Evolutionary conservation across 2,329 filamentous ascomycete genomes (phyloP).

Genomic region (Paradendryphiella salina): DNA sequence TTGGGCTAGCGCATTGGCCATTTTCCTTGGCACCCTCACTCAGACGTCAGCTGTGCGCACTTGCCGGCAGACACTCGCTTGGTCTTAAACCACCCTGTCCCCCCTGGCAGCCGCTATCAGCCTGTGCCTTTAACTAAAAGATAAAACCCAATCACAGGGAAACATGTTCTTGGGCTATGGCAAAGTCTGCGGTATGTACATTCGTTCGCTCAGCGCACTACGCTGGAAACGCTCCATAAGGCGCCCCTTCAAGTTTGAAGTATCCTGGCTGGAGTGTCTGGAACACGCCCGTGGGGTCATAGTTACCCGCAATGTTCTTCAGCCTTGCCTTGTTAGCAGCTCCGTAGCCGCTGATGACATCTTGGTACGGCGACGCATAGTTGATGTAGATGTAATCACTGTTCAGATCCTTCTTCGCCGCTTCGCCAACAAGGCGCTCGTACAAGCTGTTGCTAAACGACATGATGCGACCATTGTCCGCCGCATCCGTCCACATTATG

Average conservation of each 20-base stretch:
- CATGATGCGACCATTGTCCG: slow-evolving; percentile 32
- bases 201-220: background rate
- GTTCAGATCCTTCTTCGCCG: slow-evolving; percentile 14
- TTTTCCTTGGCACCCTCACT: slow-evolving; percentile 9
- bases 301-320: slow-evolving; percentile 18
- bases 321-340: slow-evolving; percentile 37
- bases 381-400: slow-evolving; percentile 51
- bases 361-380: slow-evolving; percentile 51
- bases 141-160: background rate
- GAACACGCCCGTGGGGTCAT: slow-evolving; percentile 25
- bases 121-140: too few relatives aligned
- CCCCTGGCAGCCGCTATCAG: background rate
- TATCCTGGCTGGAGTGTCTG: slow-evolving; percentile 27
- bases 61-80: too few relatives aligned
- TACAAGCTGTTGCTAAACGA: slow-evolving; percentile 27
- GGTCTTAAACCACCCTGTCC: too few relatives aligned
- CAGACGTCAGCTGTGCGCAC: slow-evolving; percentile 2
- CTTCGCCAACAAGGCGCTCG: slow-evolving; percentile 15
- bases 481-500: slow-evolving; percentile 27
- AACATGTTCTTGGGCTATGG: background rate
- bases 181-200: too few relatives aligned
- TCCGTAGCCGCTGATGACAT: slow-evolving; percentile 51
- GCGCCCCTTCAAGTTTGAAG: slow-evolving; percentile 29
- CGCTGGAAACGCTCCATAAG: slow-evolving; percentile 16
- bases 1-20: slow-evolving; percentile 14